Percentiles rank a stretch among this genome's conserved stretches.
Conservation (phyloP, 805 yeast species). For the Candida vartiovaarae region DNA sequence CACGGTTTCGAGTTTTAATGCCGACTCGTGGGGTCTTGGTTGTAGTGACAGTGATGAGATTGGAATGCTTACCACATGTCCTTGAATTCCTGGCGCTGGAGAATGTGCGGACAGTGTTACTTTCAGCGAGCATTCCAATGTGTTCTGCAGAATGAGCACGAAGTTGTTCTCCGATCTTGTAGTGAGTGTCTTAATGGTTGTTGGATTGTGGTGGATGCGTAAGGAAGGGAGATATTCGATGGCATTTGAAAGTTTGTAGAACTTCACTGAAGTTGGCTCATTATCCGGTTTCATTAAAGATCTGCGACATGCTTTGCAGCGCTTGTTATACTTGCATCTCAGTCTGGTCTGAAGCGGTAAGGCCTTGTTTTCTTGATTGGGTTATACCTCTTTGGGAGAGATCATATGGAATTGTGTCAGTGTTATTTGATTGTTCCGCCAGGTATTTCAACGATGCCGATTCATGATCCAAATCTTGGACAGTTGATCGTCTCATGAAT, state of each 20-base stretch:
- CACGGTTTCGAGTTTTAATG: slow-evolving; percentile 14
- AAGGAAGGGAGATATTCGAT: slow-evolving; percentile 19
- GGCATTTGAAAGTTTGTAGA: slow-evolving; percentile 23
- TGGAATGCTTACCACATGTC: slow-evolving; percentile 12
- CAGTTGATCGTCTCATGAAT: slow-evolving; percentile 9
- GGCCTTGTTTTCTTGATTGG: neutral
- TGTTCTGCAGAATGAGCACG: slow-evolving; percentile 14
- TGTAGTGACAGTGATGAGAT: slow-evolving; percentile 13
- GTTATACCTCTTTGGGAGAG: slow-evolving; percentile 2
- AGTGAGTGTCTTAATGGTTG: neutral
- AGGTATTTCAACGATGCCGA: neutral
- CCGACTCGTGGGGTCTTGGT: slow-evolving; percentile 9
- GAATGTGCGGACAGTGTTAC: slow-evolving; percentile 13
- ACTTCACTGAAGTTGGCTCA: slow-evolving; percentile 19
- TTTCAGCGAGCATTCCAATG: slow-evolving; percentile 5
- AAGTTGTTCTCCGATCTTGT: neutral
- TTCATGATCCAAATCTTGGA: slow-evolving; percentile 4
- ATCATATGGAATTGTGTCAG: slow-evolving; percentile 1
- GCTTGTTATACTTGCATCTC: slow-evolving; percentile 16
- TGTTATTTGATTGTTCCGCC: neutral
- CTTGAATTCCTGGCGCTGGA: slow-evolving; percentile 1
- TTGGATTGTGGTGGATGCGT: slow-evolving; percentile 4
- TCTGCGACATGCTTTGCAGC: slow-evolving; percentile 24
- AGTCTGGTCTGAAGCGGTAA: slow-evolving; percentile 17
- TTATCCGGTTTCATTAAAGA: slow-evolving; percentile 23